These are phyloP conservation scores for Middelhovenomyces tepae DNA, from an alignment of 805 yeast genomes.

Conservation along the genomic window DNA sequence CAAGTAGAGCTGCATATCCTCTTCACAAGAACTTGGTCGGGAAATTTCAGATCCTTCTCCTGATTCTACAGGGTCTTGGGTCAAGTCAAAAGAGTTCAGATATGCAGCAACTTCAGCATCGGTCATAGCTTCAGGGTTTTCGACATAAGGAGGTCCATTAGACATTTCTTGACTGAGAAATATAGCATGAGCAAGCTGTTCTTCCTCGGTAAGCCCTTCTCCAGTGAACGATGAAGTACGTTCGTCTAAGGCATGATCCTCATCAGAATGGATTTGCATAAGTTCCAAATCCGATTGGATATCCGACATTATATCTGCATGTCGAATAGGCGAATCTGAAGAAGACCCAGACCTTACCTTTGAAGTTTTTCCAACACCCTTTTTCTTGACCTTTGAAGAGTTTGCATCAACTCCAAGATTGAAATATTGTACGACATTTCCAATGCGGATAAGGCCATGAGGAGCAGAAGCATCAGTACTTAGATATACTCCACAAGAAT, in stretches of 20 bases:
- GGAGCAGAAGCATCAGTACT: conserved; percentile 23
- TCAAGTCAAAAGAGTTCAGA: too few species aligned
- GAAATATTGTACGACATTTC: conserved; percentile 21
- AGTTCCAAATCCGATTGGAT: conserved; percentile 19
- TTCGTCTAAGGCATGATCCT: conserved; percentile 11
- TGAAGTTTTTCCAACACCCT: conserved; percentile 16
- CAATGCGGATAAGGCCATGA: conserved; percentile 22
- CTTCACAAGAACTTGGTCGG: conserved; percentile 1
- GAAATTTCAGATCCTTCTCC: not conserved
- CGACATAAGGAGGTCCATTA: too few species aligned
- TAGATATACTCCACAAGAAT: conserved; percentile 12
- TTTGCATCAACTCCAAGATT: conserved; percentile 22
- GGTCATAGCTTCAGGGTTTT: too few species aligned
- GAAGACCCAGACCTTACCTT: conserved; percentile 4
- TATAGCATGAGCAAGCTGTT: conserved; percentile 25
- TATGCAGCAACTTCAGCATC: too few species aligned
- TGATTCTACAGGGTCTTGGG: too few species aligned
- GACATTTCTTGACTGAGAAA: conserved; percentile 23
- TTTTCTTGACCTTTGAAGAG: conserved; percentile 13
- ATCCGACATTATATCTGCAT: conserved; percentile 10
- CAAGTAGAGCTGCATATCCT: conserved; percentile 1
- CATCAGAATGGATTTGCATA: conserved; percentile 19
- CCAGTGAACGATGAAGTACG: conserved; percentile 10
- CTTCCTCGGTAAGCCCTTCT: conserved; percentile 23
- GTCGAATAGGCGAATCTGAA: not conserved